Evolutionary conservation across 2,329 filamentous ascomycete species (phyloP).

Genomic region (Trichophyton rubrum): DNA sequence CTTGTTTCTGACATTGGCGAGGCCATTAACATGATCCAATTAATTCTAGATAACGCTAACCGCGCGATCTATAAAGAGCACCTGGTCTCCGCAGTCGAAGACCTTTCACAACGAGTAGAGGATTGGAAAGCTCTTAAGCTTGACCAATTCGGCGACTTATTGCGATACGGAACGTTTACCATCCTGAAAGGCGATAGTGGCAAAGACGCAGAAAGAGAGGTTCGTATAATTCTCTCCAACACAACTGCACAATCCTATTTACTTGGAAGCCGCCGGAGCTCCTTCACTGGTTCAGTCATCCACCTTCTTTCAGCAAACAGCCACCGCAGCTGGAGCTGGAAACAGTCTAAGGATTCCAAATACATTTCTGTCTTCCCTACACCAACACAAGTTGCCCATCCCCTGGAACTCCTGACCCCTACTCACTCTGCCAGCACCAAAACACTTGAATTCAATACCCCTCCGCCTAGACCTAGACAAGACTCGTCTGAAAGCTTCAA

Average conservation of each 20-base stretch:
- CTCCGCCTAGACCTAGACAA: neutral
- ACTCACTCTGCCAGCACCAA: neutral
- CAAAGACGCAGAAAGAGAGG: constrained; percentile 84
- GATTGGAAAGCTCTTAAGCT: constrained; percentile 94
- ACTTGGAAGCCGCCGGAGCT: neutral
- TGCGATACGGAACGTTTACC: constrained; percentile 80
- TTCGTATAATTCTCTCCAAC: constrained; percentile 33
- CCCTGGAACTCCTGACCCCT: neutral
- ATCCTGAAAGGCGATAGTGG: constrained; percentile 71
- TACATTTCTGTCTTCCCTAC: neutral
- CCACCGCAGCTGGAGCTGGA: neutral
- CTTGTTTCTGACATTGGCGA: constrained; percentile 58
- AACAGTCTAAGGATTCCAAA: neutral
- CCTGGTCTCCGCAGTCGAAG: constrained; percentile 67
- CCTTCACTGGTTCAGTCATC: constrained; percentile 4
- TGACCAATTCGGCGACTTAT: constrained; percentile 77
- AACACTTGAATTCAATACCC: constrained; percentile 2
- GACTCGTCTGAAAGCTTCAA: neutral
- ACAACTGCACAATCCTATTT: neutral
- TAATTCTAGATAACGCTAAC: constrained; percentile 74
- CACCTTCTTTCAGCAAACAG: neutral
- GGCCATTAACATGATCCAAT: constrained; percentile 71
- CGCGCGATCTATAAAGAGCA: constrained; percentile 83
- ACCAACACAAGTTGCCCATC: neutral
- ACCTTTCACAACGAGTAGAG: constrained; percentile 71